Base-by-base conservation (phyloP, 179 eudicot species). In the Sideroxylon spinosum region DNA sequence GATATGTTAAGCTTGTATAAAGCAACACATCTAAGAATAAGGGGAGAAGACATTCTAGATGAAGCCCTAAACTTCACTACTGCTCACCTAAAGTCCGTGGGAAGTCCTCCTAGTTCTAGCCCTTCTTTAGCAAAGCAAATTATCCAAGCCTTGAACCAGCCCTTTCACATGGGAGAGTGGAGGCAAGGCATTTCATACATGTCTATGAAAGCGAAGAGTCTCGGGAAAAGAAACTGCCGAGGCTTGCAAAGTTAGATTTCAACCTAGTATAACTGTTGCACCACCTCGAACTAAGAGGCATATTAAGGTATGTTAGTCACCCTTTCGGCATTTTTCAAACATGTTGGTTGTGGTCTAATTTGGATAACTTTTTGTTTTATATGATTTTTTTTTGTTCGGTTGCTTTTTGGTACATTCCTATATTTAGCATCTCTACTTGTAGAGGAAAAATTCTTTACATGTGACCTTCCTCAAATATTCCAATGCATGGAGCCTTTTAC, bases 1-100 rank as follows among this genome's bases (percentile, higher is more conserved):
- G 73, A 73, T 17, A 49, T 76, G 46, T 17, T 76, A 37, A 76
- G 79, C 37, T 66, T 76, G 64, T 66, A 76, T 67, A 64, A 76
- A 50, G 79, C 79, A 8, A 12, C 79, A 76, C 32, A 48, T 49
- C 25, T 22, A 7, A 46, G 73, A 7, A 9, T 53, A 25, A 26
- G n/a, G 8, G 70, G 70, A 14, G 79, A 76, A 53, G 53, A 48
- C 6, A 26, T 66, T 17, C 14, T 76, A 8, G 79, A 76, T 23
- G 73, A 76, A 76, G 79, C 79, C 32, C n/a, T 32, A n/a, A 9
- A 1, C 56, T 76, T 76, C 29, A 53, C 64, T 6, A n/a, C 70
- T 66, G 26, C 37, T 6, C 32, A 67, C 52, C 37, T 61, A 1
- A 20, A 62, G 14, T 22, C 23, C 48, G 44, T 62, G 22, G 78